phyloP scores from a whole-genome alignment of 2,329 filamentous ascomycete species.

The Cercospora beticola region DNA sequence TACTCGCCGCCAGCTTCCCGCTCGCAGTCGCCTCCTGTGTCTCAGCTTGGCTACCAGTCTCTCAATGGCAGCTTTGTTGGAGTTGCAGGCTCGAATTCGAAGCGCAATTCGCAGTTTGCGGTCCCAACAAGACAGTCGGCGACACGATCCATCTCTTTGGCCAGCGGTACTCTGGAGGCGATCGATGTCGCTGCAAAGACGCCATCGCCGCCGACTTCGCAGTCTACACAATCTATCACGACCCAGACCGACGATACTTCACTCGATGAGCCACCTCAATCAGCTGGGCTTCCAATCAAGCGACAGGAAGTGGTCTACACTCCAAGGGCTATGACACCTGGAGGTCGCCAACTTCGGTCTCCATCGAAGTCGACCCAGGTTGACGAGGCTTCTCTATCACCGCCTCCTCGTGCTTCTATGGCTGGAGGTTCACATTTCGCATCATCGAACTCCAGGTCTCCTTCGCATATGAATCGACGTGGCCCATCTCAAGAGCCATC shows the following conservation, averaged over 20 bases:
- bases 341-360: conserved; percentile 7
- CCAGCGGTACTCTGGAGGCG: conserved; percentile 17
- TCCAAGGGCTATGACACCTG: conserved; percentile 11
- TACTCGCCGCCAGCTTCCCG: conserved; percentile 4
- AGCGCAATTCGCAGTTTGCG: conserved; percentile 15
- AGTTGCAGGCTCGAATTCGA: conserved; percentile 2
- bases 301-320: conserved; percentile 19
- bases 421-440: conserved; percentile 12
- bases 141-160: conserved; percentile 13
- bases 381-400: conserved; percentile 12
- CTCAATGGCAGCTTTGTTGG: conserved; percentile 10
- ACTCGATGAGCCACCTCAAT: conserved; percentile 7
- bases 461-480: neutral
- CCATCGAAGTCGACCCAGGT: conserved; percentile 17
- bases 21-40: conserved; percentile 13
- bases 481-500: neutral
- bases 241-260: conserved; percentile 17
- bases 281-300: conserved; percentile 6
- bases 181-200: conserved; percentile 18
- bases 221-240: conserved; percentile 17
- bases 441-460: neutral
- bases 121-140: conserved; percentile 6
- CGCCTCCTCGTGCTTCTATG: conserved; percentile 12
- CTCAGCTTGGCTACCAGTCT: conserved; percentile 4
- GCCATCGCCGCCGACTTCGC: conserved; percentile 17